A percentile compares a stretch with the other conserved stretches of the same genome.
phyloP scores from a whole-genome alignment of 345 rosid species.

The Populus tremula region DNA sequence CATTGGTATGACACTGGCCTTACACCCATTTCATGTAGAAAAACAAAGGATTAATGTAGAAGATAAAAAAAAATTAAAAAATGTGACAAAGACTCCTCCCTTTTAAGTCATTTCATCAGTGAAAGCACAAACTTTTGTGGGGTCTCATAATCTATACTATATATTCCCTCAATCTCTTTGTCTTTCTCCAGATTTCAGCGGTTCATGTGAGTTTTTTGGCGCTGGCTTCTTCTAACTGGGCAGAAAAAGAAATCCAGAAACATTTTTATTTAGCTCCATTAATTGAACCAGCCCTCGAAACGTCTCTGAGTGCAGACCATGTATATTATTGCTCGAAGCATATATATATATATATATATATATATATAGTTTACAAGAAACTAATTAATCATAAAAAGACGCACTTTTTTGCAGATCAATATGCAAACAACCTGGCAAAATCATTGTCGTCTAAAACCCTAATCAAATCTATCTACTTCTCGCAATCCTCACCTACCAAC shows the following conservation, averaged over 20 bases:
- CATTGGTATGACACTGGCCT: background rate
- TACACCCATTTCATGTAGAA: conserved; percentile 1
- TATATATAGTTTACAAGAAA: background rate
- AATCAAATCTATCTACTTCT: conserved; percentile 19
- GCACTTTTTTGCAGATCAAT: conserved; percentile 8
- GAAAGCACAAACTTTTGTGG: conserved; percentile 24
- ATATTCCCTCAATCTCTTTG: conserved; percentile 3
- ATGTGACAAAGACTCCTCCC: conserved; percentile 25
- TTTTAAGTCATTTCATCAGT: conserved; percentile 29
- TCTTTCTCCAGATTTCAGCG: background rate
- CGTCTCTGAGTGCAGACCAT: conserved; percentile 9
- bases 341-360: background rate
- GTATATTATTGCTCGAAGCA: too few species aligned
- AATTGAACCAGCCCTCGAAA: conserved; percentile 27
- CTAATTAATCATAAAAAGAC: conserved; percentile 19
- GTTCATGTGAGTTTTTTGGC: background rate
- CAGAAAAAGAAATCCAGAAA: background rate
- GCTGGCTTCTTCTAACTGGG: conserved; percentile 23
- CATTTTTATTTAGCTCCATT: conserved; percentile 12
- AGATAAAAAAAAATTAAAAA: background rate
- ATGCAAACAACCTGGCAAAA: conserved; percentile 21
- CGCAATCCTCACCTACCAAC: conserved; percentile 22
- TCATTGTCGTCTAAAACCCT: conserved; percentile 41
- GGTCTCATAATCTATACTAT: conserved; percentile 24
- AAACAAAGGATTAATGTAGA: conserved; percentile 19